Percentiles rank a stretch among this genome's conserved stretches.
Evolutionary conservation across 495 filamentous ascomycete species (phyloP).

Genomic region (Penicillium chermesinum): DNA sequence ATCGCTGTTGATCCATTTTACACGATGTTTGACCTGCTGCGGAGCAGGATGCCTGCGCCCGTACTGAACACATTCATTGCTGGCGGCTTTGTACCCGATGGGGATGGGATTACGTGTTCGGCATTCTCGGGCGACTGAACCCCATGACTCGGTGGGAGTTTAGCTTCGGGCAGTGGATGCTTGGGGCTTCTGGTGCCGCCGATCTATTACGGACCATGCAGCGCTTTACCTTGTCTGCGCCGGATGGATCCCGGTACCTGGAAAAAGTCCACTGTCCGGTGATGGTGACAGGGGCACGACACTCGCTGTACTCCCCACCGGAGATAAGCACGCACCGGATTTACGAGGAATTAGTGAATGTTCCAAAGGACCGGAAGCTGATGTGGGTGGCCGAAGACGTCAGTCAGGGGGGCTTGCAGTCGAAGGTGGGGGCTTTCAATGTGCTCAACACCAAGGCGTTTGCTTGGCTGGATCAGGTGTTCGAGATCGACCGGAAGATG

Average conservation of each 20-base stretch:
- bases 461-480: too few species aligned
- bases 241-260: conserved; percentile 3
- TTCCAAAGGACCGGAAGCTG: background rate
- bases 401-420: conserved; percentile 14
- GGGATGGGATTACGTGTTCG: conserved; percentile 18
- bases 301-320: conserved; percentile 3
- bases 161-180: conserved; percentile 10
- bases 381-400: conserved; percentile 10
- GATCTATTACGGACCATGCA: conserved; percentile 4
- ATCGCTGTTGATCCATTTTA: conserved; percentile 39
- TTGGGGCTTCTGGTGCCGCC: background rate
- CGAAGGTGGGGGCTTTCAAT: conserved; percentile 20
- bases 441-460: too few species aligned
- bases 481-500: too few species aligned
- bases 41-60: conserved; percentile 20
- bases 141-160: conserved; percentile 38
- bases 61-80: conserved; percentile 20
- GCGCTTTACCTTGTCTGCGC: conserved; percentile 5
- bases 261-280: conserved; percentile 7
- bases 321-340: conserved; percentile 3
- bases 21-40: conserved; percentile 29
- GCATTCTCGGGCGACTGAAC: conserved; percentile 1
- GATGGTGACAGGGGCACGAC: conserved; percentile 12
- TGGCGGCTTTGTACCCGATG: conserved; percentile 30
- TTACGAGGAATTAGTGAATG: background rate